Evolutionary conservation across 148 eudicot species (phyloP).

Genomic region (Talinum fruticosum): DNA sequence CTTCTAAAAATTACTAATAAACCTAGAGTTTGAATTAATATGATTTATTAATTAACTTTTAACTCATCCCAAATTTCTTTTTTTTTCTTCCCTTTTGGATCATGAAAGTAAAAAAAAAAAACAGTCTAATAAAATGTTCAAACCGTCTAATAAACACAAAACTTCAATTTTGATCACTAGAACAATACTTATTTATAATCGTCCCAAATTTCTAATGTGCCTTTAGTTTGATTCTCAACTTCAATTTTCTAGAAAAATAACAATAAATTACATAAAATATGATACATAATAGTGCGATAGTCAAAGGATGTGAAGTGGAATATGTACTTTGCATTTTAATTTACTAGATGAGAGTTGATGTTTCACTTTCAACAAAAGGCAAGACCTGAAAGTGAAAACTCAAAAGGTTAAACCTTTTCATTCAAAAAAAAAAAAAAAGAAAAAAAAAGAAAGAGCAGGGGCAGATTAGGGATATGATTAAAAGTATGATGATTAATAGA

Average conservation of each 20-base stretch:
- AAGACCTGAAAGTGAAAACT: background rate
- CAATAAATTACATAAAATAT: background rate
- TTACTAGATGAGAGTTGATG: background rate
- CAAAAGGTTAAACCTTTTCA: background rate
- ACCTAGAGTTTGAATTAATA: too few species aligned
- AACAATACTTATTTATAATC: too few species aligned
- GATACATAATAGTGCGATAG: background rate
- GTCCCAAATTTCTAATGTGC: background rate
- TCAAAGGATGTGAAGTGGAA: background rate
- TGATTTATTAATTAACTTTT: too few species aligned
- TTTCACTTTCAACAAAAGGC: conserved; percentile 3
- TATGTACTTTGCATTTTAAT: background rate
- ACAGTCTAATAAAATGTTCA: too few species aligned
- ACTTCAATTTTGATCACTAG: too few species aligned
- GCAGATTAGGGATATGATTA: background rate
- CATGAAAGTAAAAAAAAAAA: too few species aligned
- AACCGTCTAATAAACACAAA: too few species aligned
- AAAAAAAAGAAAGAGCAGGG: background rate
- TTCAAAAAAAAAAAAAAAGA: background rate
- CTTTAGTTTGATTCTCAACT: background rate
- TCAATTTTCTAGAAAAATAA: background rate
- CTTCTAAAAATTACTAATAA: too few species aligned
- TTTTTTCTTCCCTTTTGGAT: too few species aligned
- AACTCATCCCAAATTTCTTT: too few species aligned
- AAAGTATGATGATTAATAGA: background rate